Percentiles rank a stretch among this genome's conserved stretches.
phyloP scores from a whole-genome alignment of 192 early-diverging fungal genomes.

The Coemansia sp. region DNA sequence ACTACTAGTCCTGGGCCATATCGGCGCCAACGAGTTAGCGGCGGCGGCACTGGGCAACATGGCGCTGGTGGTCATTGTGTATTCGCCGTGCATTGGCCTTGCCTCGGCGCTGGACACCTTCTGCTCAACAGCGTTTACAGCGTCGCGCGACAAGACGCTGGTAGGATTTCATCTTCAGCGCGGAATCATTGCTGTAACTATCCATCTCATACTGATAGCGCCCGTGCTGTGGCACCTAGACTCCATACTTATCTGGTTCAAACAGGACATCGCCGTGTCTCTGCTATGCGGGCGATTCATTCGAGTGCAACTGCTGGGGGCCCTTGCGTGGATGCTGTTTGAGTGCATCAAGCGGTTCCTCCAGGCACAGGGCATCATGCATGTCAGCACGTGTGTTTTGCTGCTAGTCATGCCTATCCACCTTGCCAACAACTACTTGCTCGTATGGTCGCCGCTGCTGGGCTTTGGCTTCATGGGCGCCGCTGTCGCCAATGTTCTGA shows the following conservation, averaged over 20 bases:
- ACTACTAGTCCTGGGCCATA: constrained; percentile 65
- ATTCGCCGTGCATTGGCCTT: constrained; percentile 68
- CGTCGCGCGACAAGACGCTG: constrained; percentile 62
- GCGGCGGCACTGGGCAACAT: constrained; percentile 71
- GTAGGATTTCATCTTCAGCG: constrained; percentile 81
- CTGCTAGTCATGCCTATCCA: constrained; percentile 72
- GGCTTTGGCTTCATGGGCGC: constrained; percentile 82
- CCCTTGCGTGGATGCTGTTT: constrained; percentile 75
- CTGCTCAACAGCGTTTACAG: constrained; percentile 72
- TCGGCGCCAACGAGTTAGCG: constrained; percentile 67
- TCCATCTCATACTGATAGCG: constrained; percentile 71
- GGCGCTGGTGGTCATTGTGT: constrained; percentile 70
- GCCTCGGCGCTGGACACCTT: constrained; percentile 76
- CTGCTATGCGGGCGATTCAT: constrained; percentile 69
- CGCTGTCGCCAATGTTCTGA: constrained; percentile 75
- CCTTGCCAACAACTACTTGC: constrained; percentile 68
- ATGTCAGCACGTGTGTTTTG: constrained; percentile 74
- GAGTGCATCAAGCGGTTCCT: constrained; percentile 86
- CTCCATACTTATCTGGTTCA: constrained; percentile 62
- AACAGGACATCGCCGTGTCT: constrained; percentile 76
- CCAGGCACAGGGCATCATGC: constrained; percentile 91
- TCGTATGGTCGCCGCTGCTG: constrained; percentile 75
- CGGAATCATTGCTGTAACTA: constrained; percentile 70
- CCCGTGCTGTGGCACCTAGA: constrained; percentile 73
- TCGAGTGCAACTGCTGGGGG: constrained; percentile 68